A percentile compares a stretch with the other conserved stretches of the same genome.
phyloP scores from a whole-genome alignment of 129 eudicot genomes.

The Kitagawia praeruptora region DNA sequence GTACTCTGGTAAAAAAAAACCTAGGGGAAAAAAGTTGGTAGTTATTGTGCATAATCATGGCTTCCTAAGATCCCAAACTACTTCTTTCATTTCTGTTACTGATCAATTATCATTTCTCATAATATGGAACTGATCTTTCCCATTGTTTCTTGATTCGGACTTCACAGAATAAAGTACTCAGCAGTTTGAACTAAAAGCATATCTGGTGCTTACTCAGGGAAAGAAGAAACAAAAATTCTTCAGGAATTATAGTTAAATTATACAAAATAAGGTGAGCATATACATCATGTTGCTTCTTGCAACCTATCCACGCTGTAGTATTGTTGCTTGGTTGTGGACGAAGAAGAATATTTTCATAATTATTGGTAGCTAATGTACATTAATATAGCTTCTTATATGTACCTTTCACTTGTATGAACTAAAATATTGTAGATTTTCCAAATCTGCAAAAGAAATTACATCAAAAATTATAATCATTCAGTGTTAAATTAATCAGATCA shows the following conservation, averaged over 20 bases:
- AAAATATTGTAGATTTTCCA: too few species aligned
- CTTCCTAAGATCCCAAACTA: background rate
- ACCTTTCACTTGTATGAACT: background rate
- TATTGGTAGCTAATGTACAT: background rate
- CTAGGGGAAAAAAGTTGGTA: too few species aligned
- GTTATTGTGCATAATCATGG: background rate
- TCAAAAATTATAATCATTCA: too few species aligned
- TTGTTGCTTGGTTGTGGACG: background rate
- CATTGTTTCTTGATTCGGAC: background rate
- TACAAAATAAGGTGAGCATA: background rate
- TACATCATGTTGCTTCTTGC: constrained; percentile 1
- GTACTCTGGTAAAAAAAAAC: background rate
- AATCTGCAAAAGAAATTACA: too few species aligned
- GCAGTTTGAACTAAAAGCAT: background rate
- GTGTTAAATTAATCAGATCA: too few species aligned
- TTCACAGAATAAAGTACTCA: background rate
- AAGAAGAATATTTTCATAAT: background rate
- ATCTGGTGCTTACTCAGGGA: background rate
- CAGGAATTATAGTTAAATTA: background rate
- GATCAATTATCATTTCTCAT: background rate
- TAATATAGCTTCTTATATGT: background rate
- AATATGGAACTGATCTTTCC: background rate
- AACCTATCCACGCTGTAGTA: background rate
- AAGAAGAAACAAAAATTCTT: background rate
- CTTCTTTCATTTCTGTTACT: background rate